A percentile compares a stretch with the other conserved stretches of the same genome.
phyloP scores from a whole-genome alignment of 1,284 basidiomycete genomes.

The Cryptococcus sp. region DNA sequence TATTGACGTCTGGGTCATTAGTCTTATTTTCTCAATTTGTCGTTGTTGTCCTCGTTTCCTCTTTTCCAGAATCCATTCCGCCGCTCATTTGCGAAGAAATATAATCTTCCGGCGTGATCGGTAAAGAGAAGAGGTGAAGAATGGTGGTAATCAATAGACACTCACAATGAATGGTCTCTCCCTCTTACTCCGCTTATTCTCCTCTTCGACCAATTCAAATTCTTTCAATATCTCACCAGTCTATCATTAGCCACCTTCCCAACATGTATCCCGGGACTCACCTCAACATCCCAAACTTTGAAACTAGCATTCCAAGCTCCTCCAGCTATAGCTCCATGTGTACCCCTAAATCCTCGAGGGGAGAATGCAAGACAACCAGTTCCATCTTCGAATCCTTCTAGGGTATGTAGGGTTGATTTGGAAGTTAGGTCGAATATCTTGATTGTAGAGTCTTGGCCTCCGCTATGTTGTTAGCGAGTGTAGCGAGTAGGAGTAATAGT shows the following conservation, averaged over 20 bases:
- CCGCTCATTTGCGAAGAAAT: not conserved
- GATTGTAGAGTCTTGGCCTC: slow-evolving; percentile 41
- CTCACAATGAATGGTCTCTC: slow-evolving; percentile 39
- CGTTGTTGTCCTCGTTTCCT: no score
- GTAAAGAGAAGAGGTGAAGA: not conserved
- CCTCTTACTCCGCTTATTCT: slow-evolving; percentile 17
- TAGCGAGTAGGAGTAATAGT: no score
- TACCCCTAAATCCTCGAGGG: slow-evolving; percentile 17
- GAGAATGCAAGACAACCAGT: slow-evolving; percentile 39
- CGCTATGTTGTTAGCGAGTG: slow-evolving; percentile 10
- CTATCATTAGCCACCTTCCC: slow-evolving; percentile 8
- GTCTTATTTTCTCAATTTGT: not conserved
- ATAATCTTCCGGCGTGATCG: not conserved
- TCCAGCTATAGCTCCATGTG: slow-evolving; percentile 28
- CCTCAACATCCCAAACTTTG: slow-evolving; percentile 37
- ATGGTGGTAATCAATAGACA: not conserved
- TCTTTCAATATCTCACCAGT: slow-evolving; percentile 24
- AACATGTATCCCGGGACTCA: slow-evolving; percentile 12
- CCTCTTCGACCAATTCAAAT: slow-evolving; percentile 33
- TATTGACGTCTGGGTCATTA: slow-evolving; percentile 24
- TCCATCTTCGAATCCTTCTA: slow-evolving; percentile 33
- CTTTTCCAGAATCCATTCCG: no score
- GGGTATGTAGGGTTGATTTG: slow-evolving; percentile 29
- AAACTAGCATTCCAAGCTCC: slow-evolving; percentile 41
- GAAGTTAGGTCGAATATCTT: slow-evolving; percentile 37